Evolutionary conservation across 306 rosid species (phyloP).

Genomic region (Myrica gale): DNA sequence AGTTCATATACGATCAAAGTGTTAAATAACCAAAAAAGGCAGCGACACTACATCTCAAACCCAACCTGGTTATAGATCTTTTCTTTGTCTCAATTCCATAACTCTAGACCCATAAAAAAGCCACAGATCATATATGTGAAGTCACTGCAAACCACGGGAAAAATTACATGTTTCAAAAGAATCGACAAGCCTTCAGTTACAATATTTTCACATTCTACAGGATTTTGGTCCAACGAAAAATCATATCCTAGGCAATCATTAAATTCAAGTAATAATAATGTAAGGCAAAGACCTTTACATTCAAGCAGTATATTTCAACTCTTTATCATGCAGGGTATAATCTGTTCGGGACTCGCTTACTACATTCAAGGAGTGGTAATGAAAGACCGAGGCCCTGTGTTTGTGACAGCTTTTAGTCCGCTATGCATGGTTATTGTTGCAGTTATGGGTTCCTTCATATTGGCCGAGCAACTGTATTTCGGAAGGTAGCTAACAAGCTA

Average conservation of each 20-base stretch:
- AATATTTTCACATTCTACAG: no score
- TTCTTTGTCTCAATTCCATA: background rate
- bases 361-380: constrained; percentile 88
- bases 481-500: constrained; percentile 60
- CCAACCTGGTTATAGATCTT: background rate
- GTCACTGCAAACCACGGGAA: background rate
- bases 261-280: no score
- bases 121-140: background rate
- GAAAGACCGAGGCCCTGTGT: constrained; percentile 85
- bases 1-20: background rate
- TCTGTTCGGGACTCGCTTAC: constrained; percentile 67
- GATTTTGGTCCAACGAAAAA: background rate
- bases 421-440: constrained; percentile 84
- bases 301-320: background rate
- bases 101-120: background rate
- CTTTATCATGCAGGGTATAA: constrained; percentile 58
- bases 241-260: background rate
- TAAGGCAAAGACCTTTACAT: background rate
- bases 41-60: background rate
- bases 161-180: background rate
- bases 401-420: constrained; percentile 81
- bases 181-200: background rate
- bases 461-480: constrained; percentile 55
- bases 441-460: constrained; percentile 55
- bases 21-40: background rate